phyloP scores from a whole-genome alignment of 176 grass and related monocot species.

The Carex scoparia region DNA sequence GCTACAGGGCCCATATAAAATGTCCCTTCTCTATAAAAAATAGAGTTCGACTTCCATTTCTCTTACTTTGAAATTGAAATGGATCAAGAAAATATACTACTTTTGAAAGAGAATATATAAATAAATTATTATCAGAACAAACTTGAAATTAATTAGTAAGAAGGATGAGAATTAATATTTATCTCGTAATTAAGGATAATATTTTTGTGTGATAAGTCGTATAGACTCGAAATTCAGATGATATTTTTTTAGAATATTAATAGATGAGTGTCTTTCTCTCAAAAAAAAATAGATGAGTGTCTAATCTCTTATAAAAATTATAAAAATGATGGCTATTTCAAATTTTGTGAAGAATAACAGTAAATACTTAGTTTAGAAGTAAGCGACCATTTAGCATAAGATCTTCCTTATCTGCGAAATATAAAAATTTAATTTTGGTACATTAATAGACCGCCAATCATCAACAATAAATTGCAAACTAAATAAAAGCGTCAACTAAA shows the following conservation, averaged over 20 bases:
- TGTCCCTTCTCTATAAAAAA: slow-evolving; percentile 2
- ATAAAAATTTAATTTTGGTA: neutral
- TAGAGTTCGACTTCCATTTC: neutral
- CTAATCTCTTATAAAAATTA: no score
- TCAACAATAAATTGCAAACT: neutral
- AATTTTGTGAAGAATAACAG: neutral
- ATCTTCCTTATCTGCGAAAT: no score
- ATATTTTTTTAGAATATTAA: no score
- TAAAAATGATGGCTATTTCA: neutral
- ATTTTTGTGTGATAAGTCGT: no score
- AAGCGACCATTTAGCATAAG: neutral
- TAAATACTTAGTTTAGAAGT: neutral
- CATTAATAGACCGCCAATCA: neutral
- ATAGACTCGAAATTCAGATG: no score
- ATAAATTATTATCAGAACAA: neutral
- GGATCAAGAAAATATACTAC: neutral
- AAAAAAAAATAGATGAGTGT: no score
- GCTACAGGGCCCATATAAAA: slow-evolving; percentile 16
- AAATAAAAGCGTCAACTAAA: neutral
- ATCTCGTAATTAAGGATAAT: no score
- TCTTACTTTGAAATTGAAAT: neutral
- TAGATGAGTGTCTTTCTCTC: no score
- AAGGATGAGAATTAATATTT: neutral
- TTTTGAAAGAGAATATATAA: slow-evolving; percentile 1
- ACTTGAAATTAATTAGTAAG: neutral